phyloP scores from a whole-genome alignment of 257 asterid species.

The Solanum paucissectum region DNA sequence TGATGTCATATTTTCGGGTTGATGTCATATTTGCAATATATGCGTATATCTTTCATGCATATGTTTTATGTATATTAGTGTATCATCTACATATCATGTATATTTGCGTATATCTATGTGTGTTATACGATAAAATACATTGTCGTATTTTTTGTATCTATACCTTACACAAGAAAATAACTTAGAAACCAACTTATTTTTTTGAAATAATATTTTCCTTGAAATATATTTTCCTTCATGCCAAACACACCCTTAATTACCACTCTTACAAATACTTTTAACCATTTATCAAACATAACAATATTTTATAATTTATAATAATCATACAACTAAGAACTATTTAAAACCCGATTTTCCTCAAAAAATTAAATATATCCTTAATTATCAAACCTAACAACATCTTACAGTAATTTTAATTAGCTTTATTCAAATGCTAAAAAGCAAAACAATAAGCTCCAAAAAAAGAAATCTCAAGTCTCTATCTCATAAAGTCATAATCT shows the following conservation, averaged over 20 bases:
- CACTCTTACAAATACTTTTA: background rate
- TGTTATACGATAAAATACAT: background rate
- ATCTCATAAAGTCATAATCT: background rate
- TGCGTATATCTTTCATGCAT: background rate
- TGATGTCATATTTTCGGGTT: too few species aligned
- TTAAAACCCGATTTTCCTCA: background rate
- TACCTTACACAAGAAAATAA: background rate
- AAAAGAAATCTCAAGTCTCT: background rate
- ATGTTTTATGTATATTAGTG: background rate
- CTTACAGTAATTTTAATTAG: background rate
- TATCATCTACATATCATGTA: background rate
- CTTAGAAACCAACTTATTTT: too few species aligned
- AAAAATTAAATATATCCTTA: background rate
- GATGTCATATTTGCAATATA: background rate
- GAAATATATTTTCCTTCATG: too few species aligned
- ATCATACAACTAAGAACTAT: background rate
- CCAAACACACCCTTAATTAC: background rate
- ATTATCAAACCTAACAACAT: background rate
- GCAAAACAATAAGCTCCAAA: background rate
- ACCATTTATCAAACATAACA: too few species aligned
- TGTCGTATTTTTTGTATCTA: too few species aligned
- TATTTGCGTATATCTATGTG: background rate
- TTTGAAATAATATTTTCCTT: too few species aligned
- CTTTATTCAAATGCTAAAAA: background rate
- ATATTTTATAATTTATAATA: too few species aligned